These are phyloP conservation scores for Gymnopus androsaceus DNA, from an alignment of 1,284 basidiomycete species.

Conservation along the genomic window DNA sequence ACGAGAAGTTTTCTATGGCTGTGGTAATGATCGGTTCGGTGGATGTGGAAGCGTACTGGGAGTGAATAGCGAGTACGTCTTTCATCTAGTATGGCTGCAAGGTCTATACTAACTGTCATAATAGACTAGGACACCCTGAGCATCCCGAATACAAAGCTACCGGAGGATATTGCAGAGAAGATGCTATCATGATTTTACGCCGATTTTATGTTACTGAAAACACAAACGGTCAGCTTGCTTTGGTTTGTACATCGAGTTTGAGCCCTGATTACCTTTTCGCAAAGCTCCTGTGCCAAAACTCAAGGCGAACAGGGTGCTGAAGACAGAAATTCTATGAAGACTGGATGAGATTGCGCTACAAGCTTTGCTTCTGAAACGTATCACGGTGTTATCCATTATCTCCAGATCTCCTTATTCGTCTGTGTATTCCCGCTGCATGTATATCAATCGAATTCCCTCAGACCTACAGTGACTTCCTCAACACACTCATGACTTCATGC, in stretches of 20 bases:
- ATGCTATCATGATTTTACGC: conserved; percentile 93
- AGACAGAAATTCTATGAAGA: conserved; percentile 58
- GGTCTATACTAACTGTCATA: conserved; percentile 10
- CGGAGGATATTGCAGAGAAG: conserved; percentile 86
- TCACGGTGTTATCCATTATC: too few relatives aligned
- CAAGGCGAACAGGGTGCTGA: conserved; percentile 72
- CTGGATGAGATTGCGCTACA: too few relatives aligned
- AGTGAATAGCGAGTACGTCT: conserved; percentile 73
- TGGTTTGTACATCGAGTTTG: conserved; percentile 14
- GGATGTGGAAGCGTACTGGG: conserved; percentile 95
- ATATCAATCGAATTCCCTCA: too few relatives aligned
- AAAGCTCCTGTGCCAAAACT: conserved; percentile 77
- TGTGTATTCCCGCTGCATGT: too few relatives aligned
- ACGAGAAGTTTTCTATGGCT: conserved; percentile 89
- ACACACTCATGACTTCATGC: too few relatives aligned
- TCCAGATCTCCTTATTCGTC: too few relatives aligned
- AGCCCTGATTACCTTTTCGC: conserved; percentile 9
- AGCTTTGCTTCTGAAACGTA: too few relatives aligned
- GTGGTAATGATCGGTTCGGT: conserved; percentile 95
- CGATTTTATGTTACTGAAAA: conserved; percentile 97
- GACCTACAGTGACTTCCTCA: too few relatives aligned
- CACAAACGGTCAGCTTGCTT: conserved; percentile 68
- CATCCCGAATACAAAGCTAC: conserved; percentile 78
- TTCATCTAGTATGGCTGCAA: conserved; percentile 12
- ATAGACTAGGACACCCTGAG: conserved; percentile 63